Percentiles rank a stretch among this genome's conserved stretches.
phyloP scores from a whole-genome alignment of 2,329 filamentous ascomycete species.

The Penicillium vulpinum region DNA sequence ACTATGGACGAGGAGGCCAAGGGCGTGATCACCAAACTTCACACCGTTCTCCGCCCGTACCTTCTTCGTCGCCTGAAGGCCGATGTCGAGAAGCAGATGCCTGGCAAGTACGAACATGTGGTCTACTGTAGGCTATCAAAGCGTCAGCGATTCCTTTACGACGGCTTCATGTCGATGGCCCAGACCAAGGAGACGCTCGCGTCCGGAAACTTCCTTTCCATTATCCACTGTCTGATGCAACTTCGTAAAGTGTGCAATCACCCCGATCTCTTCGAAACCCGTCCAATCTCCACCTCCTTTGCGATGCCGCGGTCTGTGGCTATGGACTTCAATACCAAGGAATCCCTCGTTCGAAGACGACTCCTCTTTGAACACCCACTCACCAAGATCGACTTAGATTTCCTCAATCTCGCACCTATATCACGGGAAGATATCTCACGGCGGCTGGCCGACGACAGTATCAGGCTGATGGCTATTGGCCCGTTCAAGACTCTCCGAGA shows the following conservation, averaged over 20 bases:
- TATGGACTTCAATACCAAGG: constrained; percentile 71
- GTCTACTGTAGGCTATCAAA: constrained; percentile 95
- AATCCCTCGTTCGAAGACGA: constrained; percentile 66
- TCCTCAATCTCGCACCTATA: constrained; percentile 76
- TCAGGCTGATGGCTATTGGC: constrained; percentile 68
- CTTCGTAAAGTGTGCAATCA: constrained; percentile 98
- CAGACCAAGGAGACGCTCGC: constrained; percentile 86
- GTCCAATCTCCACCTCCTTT: constrained; percentile 95
- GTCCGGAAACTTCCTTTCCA: constrained; percentile 93
- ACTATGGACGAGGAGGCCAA: constrained; percentile 93
- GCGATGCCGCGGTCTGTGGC: constrained; percentile 80
- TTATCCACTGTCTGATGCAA: constrained; percentile 98
- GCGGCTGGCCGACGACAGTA: constrained; percentile 53
- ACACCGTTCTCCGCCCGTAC: constrained; percentile 90
- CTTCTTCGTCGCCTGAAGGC: constrained; percentile 87
- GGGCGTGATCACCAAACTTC: constrained; percentile 86
- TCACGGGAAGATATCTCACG: constrained; percentile 66
- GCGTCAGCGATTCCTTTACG: constrained; percentile 90
- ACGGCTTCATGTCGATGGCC: constrained; percentile 88
- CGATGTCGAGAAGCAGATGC: constrained; percentile 99
- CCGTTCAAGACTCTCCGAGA: constrained; percentile 70
- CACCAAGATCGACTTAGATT: constrained; percentile 67
- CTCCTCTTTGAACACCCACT: constrained; percentile 65
- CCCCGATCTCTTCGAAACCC: constrained; percentile 92
- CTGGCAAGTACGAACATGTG: constrained; percentile 95